Evolutionary conservation across 495 filamentous ascomycete species (phyloP), one percentile per base, ranked within the genome.

Genomic region (Glonium stellatum): DNA sequence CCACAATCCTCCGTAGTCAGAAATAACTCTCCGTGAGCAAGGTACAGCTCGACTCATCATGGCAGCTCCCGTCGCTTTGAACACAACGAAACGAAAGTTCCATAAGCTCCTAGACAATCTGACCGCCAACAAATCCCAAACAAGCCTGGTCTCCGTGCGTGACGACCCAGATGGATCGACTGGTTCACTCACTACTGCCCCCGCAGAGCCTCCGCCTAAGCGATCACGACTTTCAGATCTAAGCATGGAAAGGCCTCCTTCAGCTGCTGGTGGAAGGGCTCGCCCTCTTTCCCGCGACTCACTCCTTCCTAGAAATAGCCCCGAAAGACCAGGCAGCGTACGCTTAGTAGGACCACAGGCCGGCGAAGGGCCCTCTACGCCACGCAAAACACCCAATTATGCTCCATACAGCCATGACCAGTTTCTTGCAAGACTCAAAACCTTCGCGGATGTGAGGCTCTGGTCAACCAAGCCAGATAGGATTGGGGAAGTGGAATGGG

Each of bases 401-500:
- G 84, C 85, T 55, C 92, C 92, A 8, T 87, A 86, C 81, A 89
- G 92, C 70, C 87, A 92, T 53, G 84, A 84, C 31, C 82, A 84
- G 60, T 92, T 98, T 63, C 80, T 97, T 1, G 81, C 83, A 61
- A 78, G 93, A 21, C 76, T 98, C 47, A 86, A 86, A 62, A 93
- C 92, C 1, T 98, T 93, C 64, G 84, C 90, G 55, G 89, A 90
- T 61, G 84, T 97, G 46, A 91, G 90, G 59, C 82, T 87, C 68
- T 98, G 93, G 93, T 82, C 78, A 64, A 86, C 78, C 55, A 97
- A 88, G 75, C 89, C 93, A 3, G 78, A 87, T 11, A 73, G 76
- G 37, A 86, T 97, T 63, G 91, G 84, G 68, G 93, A 97, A 73
- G 87, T 97, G 5, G 84, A 89, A 72, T 98, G 95, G 95, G 91